A percentile compares a stretch with the other conserved stretches of the same genome.
These are phyloP conservation scores for Kondoa malvinella DNA, from an alignment of 768 basidiomycete genomes.

Conservation along the genomic window DNA sequence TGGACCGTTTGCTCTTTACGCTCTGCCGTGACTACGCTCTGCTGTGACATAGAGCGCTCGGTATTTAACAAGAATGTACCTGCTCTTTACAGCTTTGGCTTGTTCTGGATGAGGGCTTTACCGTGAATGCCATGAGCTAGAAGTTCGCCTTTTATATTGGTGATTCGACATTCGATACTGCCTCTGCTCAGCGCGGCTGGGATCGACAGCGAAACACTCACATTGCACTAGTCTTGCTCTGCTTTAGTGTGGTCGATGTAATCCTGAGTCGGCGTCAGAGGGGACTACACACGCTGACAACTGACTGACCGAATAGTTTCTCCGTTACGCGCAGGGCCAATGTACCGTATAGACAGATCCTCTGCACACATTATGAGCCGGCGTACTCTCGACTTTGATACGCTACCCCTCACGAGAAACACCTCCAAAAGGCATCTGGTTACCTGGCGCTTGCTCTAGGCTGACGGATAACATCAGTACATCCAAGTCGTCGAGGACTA, in stretches of 20 bases:
- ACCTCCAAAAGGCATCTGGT: not conserved
- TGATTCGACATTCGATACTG: not conserved
- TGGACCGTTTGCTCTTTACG: too few relatives aligned
- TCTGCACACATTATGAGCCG: not conserved
- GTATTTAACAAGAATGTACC: not conserved
- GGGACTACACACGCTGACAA: not conserved
- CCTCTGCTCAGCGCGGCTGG: not conserved
- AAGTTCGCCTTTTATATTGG: not conserved
- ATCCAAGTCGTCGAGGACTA: too few relatives aligned
- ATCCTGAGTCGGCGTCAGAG: not conserved
- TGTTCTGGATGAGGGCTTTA: not conserved
- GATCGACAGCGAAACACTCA: not conserved
- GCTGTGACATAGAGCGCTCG: too few relatives aligned
- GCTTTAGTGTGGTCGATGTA: not conserved
- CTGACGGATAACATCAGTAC: too few relatives aligned
- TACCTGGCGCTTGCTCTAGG: not conserved
- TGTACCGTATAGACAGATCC: not conserved
- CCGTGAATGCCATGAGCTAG: not conserved
- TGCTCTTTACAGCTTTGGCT: not conserved
- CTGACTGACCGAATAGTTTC: not conserved
- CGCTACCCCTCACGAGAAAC: not conserved
- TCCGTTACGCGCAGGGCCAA: not conserved
- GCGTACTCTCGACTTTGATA: not conserved
- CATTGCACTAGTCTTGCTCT: not conserved
- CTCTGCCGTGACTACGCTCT: too few relatives aligned